Base-by-base conservation (phyloP, 495 filamentous ascomycete genomes). In the Hypoxylon rickii region DNA sequence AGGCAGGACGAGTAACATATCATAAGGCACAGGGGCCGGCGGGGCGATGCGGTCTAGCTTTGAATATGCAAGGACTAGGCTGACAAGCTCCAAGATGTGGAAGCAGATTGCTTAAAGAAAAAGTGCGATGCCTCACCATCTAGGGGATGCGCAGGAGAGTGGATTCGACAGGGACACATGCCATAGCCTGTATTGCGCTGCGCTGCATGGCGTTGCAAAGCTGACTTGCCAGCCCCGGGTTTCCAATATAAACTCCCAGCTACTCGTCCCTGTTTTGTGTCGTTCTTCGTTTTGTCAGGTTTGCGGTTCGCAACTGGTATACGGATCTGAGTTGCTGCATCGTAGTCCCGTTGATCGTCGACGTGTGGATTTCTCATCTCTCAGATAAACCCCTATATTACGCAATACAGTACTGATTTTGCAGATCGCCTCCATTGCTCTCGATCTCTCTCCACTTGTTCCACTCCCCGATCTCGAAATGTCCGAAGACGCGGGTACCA, bases 401-500 rank as follows among this genome's bases (percentile, higher is more conserved):
- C 44, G 47, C 47, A 33, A 56, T 46, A 34, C 15, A 3, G 12
- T 16, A 26, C 24, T n/a, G 31, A 19, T 32, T 22, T 44, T 51
- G 54, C 34, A 46, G 60, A 63, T 63, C 50, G n/a, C 16, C 18
- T 15, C 21, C 17, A 48, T 19, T 33, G 3, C 47, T 52, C 29
- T 45, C 53, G 38, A 42, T 40, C 41, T 54, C 53, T 44, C 24
- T 29, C 24, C 24, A 29, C 24, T 10, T 4, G 24, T 29, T 53
- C 53, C 47, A 52, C 36, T 19, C 19, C 34, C 46, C 12, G 13
- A 53, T 26, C 34, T 7, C 41, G 51, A 38, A 51, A 71, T 71
- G 68, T 58, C 50, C n/a, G 68, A 67, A 7, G 68, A 71, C 53
- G 52, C 49, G 12, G 63, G 61, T 40, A 24, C 44, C 26, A 53